A percentile compares a stretch with the other conserved stretches of the same genome.
phyloP scores from a whole-genome alignment of 345 rosid genomes.

The Atalantia buxifolia region DNA sequence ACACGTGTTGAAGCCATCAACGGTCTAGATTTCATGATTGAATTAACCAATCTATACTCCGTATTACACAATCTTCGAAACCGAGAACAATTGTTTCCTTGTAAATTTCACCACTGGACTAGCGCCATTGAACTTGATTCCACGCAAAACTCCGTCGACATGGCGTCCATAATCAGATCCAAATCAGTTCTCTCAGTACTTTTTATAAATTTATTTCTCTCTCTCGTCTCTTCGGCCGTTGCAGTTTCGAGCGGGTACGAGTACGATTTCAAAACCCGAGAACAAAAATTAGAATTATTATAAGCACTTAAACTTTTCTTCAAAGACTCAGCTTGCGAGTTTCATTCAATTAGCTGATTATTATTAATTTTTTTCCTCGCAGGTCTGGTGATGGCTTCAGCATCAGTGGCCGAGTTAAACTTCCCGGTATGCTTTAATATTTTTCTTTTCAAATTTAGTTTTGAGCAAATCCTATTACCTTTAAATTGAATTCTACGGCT shows the following conservation, averaged over 20 bases:
- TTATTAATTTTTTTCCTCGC: constrained; percentile 13
- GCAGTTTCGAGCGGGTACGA: constrained; percentile 46
- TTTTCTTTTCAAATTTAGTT: background rate
- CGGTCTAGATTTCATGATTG: constrained; percentile 4
- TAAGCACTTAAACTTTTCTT: background rate
- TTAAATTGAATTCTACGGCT: background rate
- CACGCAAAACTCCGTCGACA: constrained; percentile 10
- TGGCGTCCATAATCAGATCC: constrained; percentile 47
- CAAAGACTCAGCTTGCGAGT: background rate
- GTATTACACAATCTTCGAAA: background rate
- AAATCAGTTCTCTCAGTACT: constrained; percentile 26
- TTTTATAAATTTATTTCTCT: constrained; percentile 25
- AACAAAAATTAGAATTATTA: background rate
- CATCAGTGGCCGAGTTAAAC: constrained; percentile 77
- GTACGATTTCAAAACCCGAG: constrained; percentile 20
- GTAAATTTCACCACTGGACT: constrained; percentile 9
- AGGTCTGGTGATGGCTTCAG: constrained; percentile 69
- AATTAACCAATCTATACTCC: background rate
- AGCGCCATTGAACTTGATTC: constrained; percentile 3
- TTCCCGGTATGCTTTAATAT: constrained; percentile 44
- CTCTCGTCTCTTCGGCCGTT: constrained; percentile 30
- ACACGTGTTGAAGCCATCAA: background rate
- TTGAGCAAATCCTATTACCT: background rate
- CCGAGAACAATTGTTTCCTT: background rate
- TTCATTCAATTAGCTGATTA: background rate